Evolutionary conservation across 768 basidiomycete genomes (phyloP).

Genomic region (Calocybe indica): DNA sequence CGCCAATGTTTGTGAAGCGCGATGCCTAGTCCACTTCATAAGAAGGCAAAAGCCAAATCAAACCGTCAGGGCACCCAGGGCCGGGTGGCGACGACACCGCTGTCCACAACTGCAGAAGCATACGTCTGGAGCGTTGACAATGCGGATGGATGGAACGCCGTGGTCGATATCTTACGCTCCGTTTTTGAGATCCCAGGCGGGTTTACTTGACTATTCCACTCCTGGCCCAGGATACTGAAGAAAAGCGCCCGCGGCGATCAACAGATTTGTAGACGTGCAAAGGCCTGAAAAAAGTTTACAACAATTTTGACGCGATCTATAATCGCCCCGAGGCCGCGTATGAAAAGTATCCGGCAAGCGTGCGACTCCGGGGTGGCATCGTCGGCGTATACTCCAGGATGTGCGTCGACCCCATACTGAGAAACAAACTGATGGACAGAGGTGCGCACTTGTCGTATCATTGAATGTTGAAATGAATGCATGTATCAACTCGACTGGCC

Average conservation of each 20-base stretch:
- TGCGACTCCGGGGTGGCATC: slow-evolving; percentile 50
- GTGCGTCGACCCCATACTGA: slow-evolving; percentile 52
- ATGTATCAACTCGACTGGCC: too few species aligned
- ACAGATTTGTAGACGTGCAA: slow-evolving; percentile 49
- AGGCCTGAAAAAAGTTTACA: slow-evolving; percentile 59
- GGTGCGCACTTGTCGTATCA: slow-evolving; percentile 25
- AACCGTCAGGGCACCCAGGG: too few species aligned
- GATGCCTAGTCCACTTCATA: too few species aligned
- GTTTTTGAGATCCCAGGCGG: slow-evolving; percentile 51
- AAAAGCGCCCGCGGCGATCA: too few species aligned
- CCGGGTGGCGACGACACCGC: too few species aligned
- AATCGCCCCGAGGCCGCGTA: slow-evolving; percentile 43
- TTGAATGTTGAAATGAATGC: background rate
- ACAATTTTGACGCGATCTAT: slow-evolving; percentile 49
- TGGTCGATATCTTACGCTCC: slow-evolving; percentile 43
- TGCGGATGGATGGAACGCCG: slow-evolving; percentile 41
- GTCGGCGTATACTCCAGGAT: slow-evolving; percentile 60
- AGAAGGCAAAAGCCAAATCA: too few species aligned
- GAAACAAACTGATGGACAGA: slow-evolving; percentile 55
- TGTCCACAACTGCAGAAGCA: slow-evolving; percentile 16
- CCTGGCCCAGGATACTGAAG: too few species aligned
- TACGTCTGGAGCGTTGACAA: slow-evolving; percentile 40
- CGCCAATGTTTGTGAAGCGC: too few species aligned
- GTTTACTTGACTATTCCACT: slow-evolving; percentile 8
- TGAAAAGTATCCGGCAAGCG: slow-evolving; percentile 32